These are phyloP conservation scores for Pythium aristosporum DNA, from an alignment of 352 stramenopile species.

Conservation along the genomic window DNA sequence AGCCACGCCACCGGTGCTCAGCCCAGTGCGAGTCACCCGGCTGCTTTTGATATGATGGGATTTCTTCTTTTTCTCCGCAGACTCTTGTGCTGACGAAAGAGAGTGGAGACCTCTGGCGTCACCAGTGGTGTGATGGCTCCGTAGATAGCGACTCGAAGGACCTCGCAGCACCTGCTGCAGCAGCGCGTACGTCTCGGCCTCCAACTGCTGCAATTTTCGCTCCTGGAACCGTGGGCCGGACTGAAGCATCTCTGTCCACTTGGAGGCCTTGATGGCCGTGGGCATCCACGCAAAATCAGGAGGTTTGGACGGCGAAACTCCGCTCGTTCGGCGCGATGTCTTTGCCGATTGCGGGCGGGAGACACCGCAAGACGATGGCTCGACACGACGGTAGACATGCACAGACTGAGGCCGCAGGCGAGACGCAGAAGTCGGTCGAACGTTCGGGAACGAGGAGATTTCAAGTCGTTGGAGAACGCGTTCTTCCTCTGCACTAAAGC, in stretches of 20 bases:
- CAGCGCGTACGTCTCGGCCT: constrained; percentile 26
- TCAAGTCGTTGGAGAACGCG: neutral
- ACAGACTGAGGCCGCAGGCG: neutral
- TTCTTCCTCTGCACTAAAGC: constrained; percentile 16
- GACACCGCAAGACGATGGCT: neutral
- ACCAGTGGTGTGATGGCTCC: neutral
- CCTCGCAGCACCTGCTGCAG: constrained; percentile 14
- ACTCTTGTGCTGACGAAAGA: neutral
- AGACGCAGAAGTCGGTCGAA: constrained; percentile 5
- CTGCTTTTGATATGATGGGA: neutral
- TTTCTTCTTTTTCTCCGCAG: constrained; percentile 1
- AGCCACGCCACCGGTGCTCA: neutral
- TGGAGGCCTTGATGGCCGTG: constrained; percentile 11
- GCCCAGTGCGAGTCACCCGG: too few species aligned
- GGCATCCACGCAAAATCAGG: constrained; percentile 19
- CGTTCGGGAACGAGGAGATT: neutral
- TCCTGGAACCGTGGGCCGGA: constrained; percentile 21
- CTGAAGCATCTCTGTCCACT: constrained; percentile 31
- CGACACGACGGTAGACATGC: neutral
- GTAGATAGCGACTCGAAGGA: neutral
- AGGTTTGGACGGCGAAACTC: neutral
- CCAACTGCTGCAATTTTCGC: constrained; percentile 15
- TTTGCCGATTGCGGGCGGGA: constrained; percentile 18
- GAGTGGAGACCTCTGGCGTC: neutral
- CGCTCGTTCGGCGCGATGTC: neutral